Evolutionary conservation across 345 rosid species (phyloP).

Genomic region (Toxicodendron radicans): DNA sequence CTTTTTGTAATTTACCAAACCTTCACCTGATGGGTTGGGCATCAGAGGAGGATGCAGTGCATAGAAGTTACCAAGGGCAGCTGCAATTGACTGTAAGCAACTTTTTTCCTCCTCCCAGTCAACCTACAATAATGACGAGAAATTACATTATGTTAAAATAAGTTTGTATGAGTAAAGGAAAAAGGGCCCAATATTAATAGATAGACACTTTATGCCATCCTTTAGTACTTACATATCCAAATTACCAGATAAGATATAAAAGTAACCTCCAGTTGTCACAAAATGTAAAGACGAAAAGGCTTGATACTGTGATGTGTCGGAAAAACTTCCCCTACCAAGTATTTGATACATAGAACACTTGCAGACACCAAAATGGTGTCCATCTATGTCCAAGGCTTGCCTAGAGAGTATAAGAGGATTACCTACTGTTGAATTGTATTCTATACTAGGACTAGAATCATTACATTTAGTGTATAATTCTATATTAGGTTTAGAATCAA

Average conservation of each 20-base stretch:
- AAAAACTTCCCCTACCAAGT: not conserved
- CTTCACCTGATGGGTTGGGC: slow-evolving; percentile 84
- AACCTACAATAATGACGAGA: slow-evolving; percentile 46
- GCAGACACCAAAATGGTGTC: not conserved
- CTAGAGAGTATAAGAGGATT: not conserved
- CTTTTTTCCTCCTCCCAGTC: slow-evolving; percentile 85
- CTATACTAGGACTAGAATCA: too few species aligned
- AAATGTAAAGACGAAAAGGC: not conserved
- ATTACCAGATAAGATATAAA: not conserved
- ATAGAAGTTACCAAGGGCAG: slow-evolving; percentile 86
- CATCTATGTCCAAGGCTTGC: not conserved
- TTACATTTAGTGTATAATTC: too few species aligned
- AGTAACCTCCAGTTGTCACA: not conserved
- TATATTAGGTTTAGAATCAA: too few species aligned
- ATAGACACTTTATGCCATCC: not conserved
- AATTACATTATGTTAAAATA: slow-evolving; percentile 13
- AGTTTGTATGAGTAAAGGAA: not conserved
- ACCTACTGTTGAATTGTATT: too few species aligned
- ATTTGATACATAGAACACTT: not conserved
- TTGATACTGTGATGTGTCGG: not conserved
- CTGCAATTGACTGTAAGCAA: slow-evolving; percentile 86
- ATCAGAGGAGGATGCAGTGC: slow-evolving; percentile 89
- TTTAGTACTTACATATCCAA: not conserved
- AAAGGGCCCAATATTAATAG: not conserved
- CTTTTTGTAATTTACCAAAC: slow-evolving; percentile 60